Conservation (phyloP, 225 moss, liverwort and hornwort species). For the Climacium dendroides region DNA sequence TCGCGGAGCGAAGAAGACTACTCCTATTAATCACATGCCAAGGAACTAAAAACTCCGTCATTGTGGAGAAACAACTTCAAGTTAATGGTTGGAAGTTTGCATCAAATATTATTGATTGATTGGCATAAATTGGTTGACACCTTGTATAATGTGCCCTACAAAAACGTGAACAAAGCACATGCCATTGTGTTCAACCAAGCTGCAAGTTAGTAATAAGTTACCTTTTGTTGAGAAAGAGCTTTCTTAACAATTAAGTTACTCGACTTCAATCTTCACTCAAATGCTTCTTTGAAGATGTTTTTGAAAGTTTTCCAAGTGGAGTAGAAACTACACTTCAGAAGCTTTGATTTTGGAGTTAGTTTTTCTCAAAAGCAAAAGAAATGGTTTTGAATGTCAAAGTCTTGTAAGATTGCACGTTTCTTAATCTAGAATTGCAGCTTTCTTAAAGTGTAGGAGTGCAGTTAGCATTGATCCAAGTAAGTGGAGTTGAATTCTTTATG, state of each 20-base stretch:
- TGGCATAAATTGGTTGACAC: no score
- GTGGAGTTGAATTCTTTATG: neutral
- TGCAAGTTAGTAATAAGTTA: neutral
- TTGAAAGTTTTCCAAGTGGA: neutral
- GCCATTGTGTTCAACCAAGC: neutral
- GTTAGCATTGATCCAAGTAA: neutral
- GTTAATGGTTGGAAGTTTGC: no score
- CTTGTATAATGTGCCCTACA: neutral
- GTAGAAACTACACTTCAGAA: neutral
- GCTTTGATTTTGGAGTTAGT: neutral
- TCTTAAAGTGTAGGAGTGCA: no score
- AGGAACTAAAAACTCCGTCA: no score
- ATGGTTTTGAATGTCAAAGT: neutral
- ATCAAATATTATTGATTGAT: no score
- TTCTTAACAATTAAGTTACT: no score
- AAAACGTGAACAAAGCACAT: neutral
- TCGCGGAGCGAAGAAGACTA: no score
- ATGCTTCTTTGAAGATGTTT: neutral
- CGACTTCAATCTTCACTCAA: neutral
- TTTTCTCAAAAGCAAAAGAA: neutral
- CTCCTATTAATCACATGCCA: no score
- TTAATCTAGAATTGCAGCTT: neutral
- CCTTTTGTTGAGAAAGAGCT: no score
- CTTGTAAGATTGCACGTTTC: neutral
- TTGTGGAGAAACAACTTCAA: no score